Base-by-base conservation (phyloP, 176 grass and related monocot genomes). In the Lolium perenne region DNA sequence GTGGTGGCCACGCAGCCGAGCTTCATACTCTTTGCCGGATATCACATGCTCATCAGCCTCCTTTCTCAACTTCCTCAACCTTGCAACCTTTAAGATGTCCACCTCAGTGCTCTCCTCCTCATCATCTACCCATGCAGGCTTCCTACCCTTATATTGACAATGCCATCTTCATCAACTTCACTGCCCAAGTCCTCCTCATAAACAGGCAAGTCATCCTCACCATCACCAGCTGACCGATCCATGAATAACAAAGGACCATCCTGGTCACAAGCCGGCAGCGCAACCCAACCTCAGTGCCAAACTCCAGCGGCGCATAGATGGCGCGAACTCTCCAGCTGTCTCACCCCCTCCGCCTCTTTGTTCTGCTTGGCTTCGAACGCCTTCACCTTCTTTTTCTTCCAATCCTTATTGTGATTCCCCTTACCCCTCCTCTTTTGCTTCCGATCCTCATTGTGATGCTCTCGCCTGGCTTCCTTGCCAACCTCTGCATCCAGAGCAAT, bases 31-130 rank as follows among this genome's bases (percentile, higher is more conserved):
- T 57, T 82, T 83, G 73, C 85, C 90, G 0, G 89, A 98, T 25
- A 95, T 95, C 13, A 95, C 55, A 67, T 10, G 46, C 59, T 95
- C 93, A 32, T 89, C 80, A 4, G 13, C 91, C 43, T 88, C 87
- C 70, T 90, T 98, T 88, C 89, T 86, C 59, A 98, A 53, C 71
- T 93, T 98, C 40, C 91, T 92, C 77, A 98, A 80, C 67, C 95
- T 93, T 72, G 76, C 59, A 61, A 92, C 85, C 45, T 80, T 95
- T 45, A 76, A 5, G 8, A 98, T 95, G 41, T 98, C 83, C 40
- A 98, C 91, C 71, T 87, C 38, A 12, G 79, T 85, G 26, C 4
- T 92, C 62, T 95, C 87, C 22, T 98, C 95, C 29, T 95, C 87
- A 0, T 93, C 92, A 69, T 98, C 93, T 8, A 91, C 57, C 95